phyloP scores from a whole-genome alignment of 2,329 filamentous ascomycete genomes.

The Epichloe baconii region DNA sequence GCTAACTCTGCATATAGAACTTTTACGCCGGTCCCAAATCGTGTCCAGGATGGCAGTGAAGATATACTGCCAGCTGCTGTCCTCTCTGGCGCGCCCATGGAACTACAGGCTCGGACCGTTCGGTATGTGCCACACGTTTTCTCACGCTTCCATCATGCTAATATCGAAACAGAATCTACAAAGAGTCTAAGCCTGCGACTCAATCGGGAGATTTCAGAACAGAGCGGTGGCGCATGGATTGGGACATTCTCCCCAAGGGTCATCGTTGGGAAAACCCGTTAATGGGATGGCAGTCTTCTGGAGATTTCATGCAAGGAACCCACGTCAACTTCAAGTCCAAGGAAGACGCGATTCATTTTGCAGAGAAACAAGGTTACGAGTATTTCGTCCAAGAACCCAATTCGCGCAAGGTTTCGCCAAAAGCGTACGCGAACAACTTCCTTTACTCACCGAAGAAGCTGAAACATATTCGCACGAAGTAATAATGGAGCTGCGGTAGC shows the following conservation, averaged over 20 bases:
- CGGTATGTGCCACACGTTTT: slow-evolving; percentile 44
- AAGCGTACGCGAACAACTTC: slow-evolving; percentile 97
- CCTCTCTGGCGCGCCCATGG: slow-evolving; percentile 82
- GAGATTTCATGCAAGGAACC: slow-evolving; percentile 88
- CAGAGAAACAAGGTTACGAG: slow-evolving; percentile 97
- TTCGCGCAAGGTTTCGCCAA: slow-evolving; percentile 69
- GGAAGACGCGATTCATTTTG: slow-evolving; percentile 88
- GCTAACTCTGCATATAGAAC: slow-evolving; percentile 37
- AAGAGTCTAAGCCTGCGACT: slow-evolving; percentile 83
- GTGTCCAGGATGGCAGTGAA: slow-evolving; percentile 84
- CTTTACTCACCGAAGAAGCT: slow-evolving; percentile 72
- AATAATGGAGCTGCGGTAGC: slow-evolving; percentile 17
- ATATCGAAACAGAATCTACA: slow-evolving; percentile 59
- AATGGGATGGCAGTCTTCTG: slow-evolving; percentile 98
- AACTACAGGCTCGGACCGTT: slow-evolving; percentile 86
- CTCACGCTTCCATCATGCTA: background rate
- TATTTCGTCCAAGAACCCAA: slow-evolving; percentile 98
- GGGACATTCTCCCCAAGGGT: slow-evolving; percentile 85
- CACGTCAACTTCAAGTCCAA: slow-evolving; percentile 82
- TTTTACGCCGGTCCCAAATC: slow-evolving; percentile 83
- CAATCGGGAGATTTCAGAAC: slow-evolving; percentile 83
- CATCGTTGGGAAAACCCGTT: slow-evolving; percentile 97
- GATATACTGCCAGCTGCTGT: slow-evolving; percentile 68
- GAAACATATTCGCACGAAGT: slow-evolving; percentile 77
- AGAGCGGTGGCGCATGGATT: slow-evolving; percentile 93